Percentiles rank a stretch among this genome's conserved stretches.
These are phyloP conservation scores for Cercospora sesami DNA, from an alignment of 2,329 filamentous ascomycete genomes.

Conservation along the genomic window DNA sequence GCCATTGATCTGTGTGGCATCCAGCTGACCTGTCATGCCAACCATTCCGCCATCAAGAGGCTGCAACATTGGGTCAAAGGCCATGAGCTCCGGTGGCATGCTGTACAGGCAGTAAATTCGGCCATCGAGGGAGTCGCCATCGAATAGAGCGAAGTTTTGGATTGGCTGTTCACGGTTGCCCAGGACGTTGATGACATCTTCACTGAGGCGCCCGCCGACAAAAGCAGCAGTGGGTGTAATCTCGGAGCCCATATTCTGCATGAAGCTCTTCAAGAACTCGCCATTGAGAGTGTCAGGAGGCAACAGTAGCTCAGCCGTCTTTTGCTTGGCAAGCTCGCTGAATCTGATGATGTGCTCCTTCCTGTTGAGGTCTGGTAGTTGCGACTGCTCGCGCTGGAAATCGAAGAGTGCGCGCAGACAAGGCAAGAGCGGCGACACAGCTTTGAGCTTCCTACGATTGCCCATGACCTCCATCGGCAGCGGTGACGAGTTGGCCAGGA, in stretches of 20 bases:
- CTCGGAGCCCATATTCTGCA: slow-evolving; percentile 83
- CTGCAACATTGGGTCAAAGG: slow-evolving; percentile 15
- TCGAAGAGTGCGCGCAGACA: slow-evolving; percentile 90
- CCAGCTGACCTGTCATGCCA: background rate
- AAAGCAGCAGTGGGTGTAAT: slow-evolving; percentile 85
- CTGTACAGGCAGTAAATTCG: slow-evolving; percentile 70
- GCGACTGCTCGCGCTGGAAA: slow-evolving; percentile 58
- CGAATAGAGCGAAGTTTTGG: slow-evolving; percentile 91
- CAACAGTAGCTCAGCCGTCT: slow-evolving; percentile 65
- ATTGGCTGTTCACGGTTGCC: slow-evolving; percentile 89
- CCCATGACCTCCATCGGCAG: slow-evolving; percentile 68
- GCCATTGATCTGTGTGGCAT: background rate
- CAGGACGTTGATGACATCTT: slow-evolving; percentile 96
- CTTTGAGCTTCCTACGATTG: slow-evolving; percentile 66
- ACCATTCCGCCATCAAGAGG: background rate
- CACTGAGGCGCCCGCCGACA: slow-evolving; percentile 83
- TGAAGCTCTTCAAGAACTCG: slow-evolving; percentile 75
- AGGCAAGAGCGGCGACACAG: slow-evolving; percentile 80
- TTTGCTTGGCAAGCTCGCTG: slow-evolving; percentile 72
- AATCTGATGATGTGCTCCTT: slow-evolving; percentile 70
- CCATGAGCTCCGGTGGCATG: slow-evolving; percentile 33
- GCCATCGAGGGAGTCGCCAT: slow-evolving; percentile 76
- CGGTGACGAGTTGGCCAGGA: slow-evolving; percentile 77
- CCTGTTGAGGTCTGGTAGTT: slow-evolving; percentile 52
- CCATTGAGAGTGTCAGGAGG: slow-evolving; percentile 47